These are phyloP conservation scores for Xylariales sp. DNA, from an alignment of 2,329 filamentous ascomycete species.

Conservation along the genomic window DNA sequence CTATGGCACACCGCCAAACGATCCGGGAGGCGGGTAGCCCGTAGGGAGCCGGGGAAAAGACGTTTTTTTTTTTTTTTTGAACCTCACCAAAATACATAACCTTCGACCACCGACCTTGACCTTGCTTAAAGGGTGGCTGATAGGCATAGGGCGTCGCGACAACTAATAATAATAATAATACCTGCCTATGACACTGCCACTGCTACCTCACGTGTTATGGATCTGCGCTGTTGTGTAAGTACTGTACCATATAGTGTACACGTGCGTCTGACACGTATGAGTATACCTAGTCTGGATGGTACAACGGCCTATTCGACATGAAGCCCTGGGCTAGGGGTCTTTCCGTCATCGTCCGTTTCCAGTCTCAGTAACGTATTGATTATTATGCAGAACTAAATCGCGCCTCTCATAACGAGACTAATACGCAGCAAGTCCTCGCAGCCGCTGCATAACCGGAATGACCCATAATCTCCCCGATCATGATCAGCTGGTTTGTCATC, in stretches of 20 bases:
- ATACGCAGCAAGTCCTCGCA: slow-evolving; percentile 17
- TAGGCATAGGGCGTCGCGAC: slow-evolving; percentile 17
- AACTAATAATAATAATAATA: slow-evolving; percentile 18
- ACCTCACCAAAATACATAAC: slow-evolving; percentile 13
- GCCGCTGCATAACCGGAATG: slow-evolving; percentile 28
- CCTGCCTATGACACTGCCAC: slow-evolving; percentile 8
- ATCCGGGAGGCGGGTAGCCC: slow-evolving; percentile 29
- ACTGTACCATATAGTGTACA: neutral
- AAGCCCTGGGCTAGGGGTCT: slow-evolving; percentile 1
- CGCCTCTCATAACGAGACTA: slow-evolving; percentile 23
- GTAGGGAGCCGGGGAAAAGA: slow-evolving; percentile 28
- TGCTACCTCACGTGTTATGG: slow-evolving; percentile 13
- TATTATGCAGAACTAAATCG: slow-evolving; percentile 21
- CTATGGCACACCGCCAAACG: slow-evolving; percentile 1
- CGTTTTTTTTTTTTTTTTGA: slow-evolving; percentile 23
- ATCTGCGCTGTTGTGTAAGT: slow-evolving; percentile 14
- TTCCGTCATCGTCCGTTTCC: slow-evolving; percentile 11
- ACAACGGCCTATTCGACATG: slow-evolving; percentile 6
- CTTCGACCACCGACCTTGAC: neutral
- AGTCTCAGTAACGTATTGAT: slow-evolving; percentile 14
- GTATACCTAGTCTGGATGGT: neutral
- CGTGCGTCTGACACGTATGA: neutral
- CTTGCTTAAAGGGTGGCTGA: slow-evolving; percentile 14
- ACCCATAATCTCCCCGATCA: slow-evolving; percentile 24
- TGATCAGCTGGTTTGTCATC: slow-evolving; percentile 28